Conservation (phyloP, 2,329 filamentous ascomycete genomes). For the Aureobasidium pullulans region DNA sequence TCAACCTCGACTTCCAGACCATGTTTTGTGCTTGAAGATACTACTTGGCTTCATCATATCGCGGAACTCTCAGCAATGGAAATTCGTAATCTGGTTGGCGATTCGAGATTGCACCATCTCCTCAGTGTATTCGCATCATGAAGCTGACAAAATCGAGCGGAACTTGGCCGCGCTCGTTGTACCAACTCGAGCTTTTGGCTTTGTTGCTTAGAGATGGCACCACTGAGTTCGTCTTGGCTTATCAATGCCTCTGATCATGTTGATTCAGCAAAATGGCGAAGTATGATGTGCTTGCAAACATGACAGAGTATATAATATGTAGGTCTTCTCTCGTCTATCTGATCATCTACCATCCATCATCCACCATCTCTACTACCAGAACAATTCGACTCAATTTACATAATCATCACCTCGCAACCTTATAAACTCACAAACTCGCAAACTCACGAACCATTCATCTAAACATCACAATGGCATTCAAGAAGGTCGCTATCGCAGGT, state of each 20-base stretch:
- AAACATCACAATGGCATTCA: background rate
- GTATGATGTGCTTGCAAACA: background rate
- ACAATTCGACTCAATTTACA: background rate
- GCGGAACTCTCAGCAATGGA: background rate
- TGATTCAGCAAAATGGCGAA: background rate
- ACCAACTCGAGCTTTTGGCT: background rate
- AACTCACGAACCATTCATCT: background rate
- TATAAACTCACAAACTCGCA: background rate
- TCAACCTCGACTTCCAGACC: too few relatives aligned
- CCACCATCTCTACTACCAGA: background rate
- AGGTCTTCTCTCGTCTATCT: background rate
- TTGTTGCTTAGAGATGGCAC: background rate
- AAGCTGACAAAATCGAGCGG: conserved; percentile 1
- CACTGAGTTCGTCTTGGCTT: background rate
- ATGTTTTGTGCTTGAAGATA: background rate
- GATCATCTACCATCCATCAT: background rate
- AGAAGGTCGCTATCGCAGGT: conserved; percentile 5
- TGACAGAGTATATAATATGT: background rate
- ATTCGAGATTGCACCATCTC: background rate
- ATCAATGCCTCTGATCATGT: background rate
- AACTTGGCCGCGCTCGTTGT: background rate
- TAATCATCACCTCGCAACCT: background rate
- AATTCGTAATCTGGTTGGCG: too few relatives aligned
- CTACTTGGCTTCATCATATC: background rate
- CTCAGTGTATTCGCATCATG: background rate